These are phyloP conservation scores for Fusarium lyarnte DNA, from an alignment of 2,329 filamentous ascomycete species.

Conservation along the genomic window DNA sequence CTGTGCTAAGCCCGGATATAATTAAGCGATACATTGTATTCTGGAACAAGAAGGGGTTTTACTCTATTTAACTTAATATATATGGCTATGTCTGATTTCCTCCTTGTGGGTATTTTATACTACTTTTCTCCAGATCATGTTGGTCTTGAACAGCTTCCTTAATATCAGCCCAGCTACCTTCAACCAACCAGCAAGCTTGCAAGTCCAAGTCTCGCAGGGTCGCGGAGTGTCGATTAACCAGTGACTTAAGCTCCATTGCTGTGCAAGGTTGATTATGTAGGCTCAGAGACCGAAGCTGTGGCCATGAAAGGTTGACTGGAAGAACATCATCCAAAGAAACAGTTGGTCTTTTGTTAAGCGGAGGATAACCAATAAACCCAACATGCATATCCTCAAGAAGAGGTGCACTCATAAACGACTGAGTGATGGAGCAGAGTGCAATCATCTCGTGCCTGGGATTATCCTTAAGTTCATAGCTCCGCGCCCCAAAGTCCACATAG, in stretches of 20 bases:
- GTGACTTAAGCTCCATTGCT: neutral
- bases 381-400: neutral
- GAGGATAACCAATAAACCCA: neutral
- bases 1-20: neutral
- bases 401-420: neutral
- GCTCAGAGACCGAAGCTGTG: neutral
- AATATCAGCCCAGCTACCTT: neutral
- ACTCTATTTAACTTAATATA: neutral
- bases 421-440: neutral
- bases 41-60: neutral
- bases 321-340: neutral
- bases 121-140: neutral
- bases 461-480: neutral
- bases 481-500: neutral
- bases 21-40: neutral
- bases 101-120: neutral
- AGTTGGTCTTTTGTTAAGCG: neutral
- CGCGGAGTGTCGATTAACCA: neutral
- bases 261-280: neutral
- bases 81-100: neutral
- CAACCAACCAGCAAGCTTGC: neutral
- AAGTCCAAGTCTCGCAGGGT: neutral
- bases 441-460: neutral
- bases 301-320: neutral
- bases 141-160: neutral